These are phyloP conservation scores for Eragrostis nindensis DNA, from an alignment of 176 grass and related monocot species.

Conservation along the genomic window DNA sequence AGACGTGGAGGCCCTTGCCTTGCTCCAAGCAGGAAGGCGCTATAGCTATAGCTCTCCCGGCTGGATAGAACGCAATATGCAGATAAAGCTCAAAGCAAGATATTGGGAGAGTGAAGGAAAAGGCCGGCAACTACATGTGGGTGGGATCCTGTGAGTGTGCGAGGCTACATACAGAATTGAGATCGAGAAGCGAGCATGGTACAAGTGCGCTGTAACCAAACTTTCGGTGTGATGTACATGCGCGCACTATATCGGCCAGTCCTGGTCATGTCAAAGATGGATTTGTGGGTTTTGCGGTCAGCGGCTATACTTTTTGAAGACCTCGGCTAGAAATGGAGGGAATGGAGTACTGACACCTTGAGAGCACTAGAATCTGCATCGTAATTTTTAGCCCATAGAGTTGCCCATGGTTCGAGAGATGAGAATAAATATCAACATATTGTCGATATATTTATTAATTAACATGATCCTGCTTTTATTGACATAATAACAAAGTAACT, in stretches of 20 bases:
- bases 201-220: slow-evolving; percentile 20
- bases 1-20: slow-evolving; percentile 23
- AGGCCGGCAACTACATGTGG: not conserved
- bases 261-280: not conserved
- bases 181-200: not conserved
- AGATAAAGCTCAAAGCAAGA: not conserved
- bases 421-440: not conserved
- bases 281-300: not conserved
- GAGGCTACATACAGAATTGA: not conserved
- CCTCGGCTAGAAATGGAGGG: not conserved
- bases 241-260: not conserved
- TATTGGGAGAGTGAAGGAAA: not conserved
- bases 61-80: slow-evolving; percentile 39
- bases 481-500: too few relatives aligned
- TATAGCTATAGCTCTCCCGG: not conserved
- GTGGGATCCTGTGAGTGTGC: not conserved
- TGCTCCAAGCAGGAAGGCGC: not conserved
- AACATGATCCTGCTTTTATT: not conserved
- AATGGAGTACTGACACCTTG: not conserved
- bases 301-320: not conserved
- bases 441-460: not conserved
- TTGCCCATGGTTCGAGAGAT: not conserved
- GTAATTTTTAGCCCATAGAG: not conserved
- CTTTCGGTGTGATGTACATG: slow-evolving; percentile 18
- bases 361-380: not conserved